These are phyloP conservation scores for Leavenworthia alabamica DNA, from an alignment of 345 rosid genomes.

Conservation along the genomic window DNA sequence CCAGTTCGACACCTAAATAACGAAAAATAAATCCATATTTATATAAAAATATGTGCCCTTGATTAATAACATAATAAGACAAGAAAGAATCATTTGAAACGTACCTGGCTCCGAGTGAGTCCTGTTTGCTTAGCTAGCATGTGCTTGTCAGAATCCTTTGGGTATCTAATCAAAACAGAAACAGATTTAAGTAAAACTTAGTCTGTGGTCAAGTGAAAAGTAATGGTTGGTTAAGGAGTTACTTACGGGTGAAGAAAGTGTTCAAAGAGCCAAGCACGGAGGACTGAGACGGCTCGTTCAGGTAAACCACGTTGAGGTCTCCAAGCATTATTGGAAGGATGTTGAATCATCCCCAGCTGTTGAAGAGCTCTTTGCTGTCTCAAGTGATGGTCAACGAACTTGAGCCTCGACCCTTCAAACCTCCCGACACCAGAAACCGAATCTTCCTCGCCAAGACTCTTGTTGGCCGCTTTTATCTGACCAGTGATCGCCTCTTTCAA, in stretches of 20 bases:
- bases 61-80: not conserved
- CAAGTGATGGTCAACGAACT: conserved; percentile 85
- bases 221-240: not conserved
- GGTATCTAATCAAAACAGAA: conserved; percentile 50
- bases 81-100: not conserved
- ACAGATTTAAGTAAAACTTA: not conserved
- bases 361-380: conserved; percentile 95
- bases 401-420: conserved; percentile 82
- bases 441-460: conserved; percentile 89
- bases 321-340: conserved; percentile 73
- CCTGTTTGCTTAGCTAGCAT: conserved; percentile 95
- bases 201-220: not conserved
- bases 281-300: conserved; percentile 87
- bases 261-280: conserved; percentile 97
- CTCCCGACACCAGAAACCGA: conserved; percentile 46
- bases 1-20: conserved; percentile 91
- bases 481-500: conserved; percentile 83
- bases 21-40: not conserved
- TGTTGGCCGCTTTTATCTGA: conserved; percentile 76
- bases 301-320: conserved; percentile 99
- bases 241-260: conserved; percentile 98
- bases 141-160: conserved; percentile 92
- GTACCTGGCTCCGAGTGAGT: conserved; percentile 87
- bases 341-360: conserved; percentile 95
- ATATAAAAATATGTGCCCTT: not conserved